phyloP scores from a whole-genome alignment of 164 flowering plant genomes.

The Akebia trifoliata region DNA sequence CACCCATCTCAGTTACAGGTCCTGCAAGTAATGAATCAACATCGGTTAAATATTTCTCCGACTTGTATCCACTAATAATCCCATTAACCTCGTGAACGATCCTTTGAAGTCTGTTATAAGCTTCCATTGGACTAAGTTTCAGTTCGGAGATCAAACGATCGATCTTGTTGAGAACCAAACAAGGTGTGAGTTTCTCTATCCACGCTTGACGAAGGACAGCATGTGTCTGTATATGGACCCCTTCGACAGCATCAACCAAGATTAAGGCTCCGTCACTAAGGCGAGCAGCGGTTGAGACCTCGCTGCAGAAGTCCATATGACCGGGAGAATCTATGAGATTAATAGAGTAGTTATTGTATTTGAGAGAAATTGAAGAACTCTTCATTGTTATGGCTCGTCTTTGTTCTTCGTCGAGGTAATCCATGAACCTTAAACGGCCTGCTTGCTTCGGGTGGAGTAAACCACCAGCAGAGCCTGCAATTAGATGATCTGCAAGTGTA shows the following conservation, averaged over 20 bases:
- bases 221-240: conserved; percentile 91
- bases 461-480: conserved; percentile 60
- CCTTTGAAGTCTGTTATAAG: conserved; percentile 55
- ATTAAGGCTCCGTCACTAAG: conserved; percentile 84
- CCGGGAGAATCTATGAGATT: conserved; percentile 93
- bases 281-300: conserved; percentile 87
- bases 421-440: conserved; percentile 74
- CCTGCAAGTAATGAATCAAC: conserved; percentile 71
- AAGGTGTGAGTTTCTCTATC: conserved; percentile 78
- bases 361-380: conserved; percentile 70
- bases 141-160: conserved; percentile 74
- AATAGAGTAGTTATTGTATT: conserved; percentile 39
- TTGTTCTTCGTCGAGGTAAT: conserved; percentile 87
- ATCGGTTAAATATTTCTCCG: conserved; percentile 87
- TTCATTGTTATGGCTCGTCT: conserved; percentile 96
- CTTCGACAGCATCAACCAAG: conserved; percentile 86
- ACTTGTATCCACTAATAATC: conserved; percentile 71
- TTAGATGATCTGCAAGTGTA: conserved; percentile 81
- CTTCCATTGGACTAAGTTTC: conserved; percentile 71
- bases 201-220: conserved; percentile 88
- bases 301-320: conserved; percentile 93
- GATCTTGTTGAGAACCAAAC: conserved; percentile 82
- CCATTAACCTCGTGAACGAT: conserved; percentile 87
- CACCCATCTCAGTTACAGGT: conserved; percentile 30
- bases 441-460: conserved; percentile 83